Conservation (phyloP, 805 yeast species). For the Alloascoidea africana region DNA sequence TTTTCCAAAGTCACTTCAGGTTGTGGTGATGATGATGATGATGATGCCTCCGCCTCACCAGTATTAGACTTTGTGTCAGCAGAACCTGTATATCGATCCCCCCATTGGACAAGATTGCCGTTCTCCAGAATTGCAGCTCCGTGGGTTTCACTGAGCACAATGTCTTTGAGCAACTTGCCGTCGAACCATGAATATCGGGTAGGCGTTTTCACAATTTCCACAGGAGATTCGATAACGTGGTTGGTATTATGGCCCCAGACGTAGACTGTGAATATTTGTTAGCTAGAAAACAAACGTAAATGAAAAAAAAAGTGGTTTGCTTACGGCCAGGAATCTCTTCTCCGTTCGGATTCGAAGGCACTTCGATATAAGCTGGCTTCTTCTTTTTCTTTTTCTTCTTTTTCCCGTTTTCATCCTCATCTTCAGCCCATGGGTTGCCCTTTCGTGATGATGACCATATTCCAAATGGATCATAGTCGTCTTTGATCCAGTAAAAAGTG, state of each 20-base stretch:
- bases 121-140: conserved; percentile 43
- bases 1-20: conserved; percentile 29
- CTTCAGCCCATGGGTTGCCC: background rate
- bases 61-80: conserved; percentile 10
- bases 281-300: background rate
- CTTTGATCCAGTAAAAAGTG: background rate
- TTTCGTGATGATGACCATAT: background rate
- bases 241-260: conserved; percentile 43
- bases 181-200: conserved; percentile 51
- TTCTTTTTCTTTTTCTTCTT: background rate
- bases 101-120: conserved; percentile 71
- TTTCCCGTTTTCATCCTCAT: background rate
- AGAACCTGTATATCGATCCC: conserved; percentile 20
- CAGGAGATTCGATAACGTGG: conserved; percentile 16
- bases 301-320: too few relatives aligned
- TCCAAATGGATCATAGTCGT: background rate
- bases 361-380: background rate
- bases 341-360: background rate
- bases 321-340: background rate
- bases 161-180: conserved; percentile 37
- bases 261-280: conserved; percentile 22
- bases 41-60: background rate
- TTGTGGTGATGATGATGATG: conserved; percentile 2
- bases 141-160: conserved; percentile 30
- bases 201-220: conserved; percentile 32